These are phyloP conservation scores for Pseudogymnoascus sp. DNA, from an alignment of 2,329 filamentous ascomycete genomes.

Conservation along the genomic window DNA sequence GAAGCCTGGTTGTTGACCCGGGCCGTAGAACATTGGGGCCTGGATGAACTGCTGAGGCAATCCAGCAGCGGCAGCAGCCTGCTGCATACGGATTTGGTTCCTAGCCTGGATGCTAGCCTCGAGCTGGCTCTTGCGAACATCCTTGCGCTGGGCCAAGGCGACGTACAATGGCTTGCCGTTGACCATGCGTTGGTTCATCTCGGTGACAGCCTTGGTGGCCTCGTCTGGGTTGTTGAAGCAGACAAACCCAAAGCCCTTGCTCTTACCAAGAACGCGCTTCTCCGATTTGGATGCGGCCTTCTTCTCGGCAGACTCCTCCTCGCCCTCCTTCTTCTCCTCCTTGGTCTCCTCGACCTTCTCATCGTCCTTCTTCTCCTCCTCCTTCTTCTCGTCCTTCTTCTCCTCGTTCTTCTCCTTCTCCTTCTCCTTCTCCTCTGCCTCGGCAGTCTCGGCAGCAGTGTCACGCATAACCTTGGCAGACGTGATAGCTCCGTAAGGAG, in stretches of 20 bases:
- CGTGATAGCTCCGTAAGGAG: conserved; percentile 87
- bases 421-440: conserved; percentile 36
- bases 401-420: conserved; percentile 46
- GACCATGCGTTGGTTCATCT: conserved; percentile 99
- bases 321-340: conserved; percentile 38
- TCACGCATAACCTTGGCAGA: conserved; percentile 99
- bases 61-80: conserved; percentile 82
- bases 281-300: conserved; percentile 48
- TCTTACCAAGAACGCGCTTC: conserved; percentile 70
- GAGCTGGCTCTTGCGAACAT: conserved; percentile 98
- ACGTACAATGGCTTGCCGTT: conserved; percentile 96
- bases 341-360: conserved; percentile 33
- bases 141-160: conserved; percentile 96
- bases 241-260: conserved; percentile 99
- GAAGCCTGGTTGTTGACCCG: conserved; percentile 68
- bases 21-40: conserved; percentile 84
- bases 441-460: conserved; percentile 45
- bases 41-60: conserved; percentile 86
- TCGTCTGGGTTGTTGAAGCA: conserved; percentile 99
- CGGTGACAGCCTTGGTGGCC: conserved; percentile 95
- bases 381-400: conserved; percentile 40
- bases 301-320: conserved; percentile 44
- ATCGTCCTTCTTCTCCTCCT: conserved; percentile 21
- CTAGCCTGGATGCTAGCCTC: conserved; percentile 98
- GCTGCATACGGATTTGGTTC: conserved; percentile 97